Percentiles rank a stretch among this genome's conserved stretches.
phyloP scores from a whole-genome alignment of 163 green algal species.

The Volvox carteri region DNA sequence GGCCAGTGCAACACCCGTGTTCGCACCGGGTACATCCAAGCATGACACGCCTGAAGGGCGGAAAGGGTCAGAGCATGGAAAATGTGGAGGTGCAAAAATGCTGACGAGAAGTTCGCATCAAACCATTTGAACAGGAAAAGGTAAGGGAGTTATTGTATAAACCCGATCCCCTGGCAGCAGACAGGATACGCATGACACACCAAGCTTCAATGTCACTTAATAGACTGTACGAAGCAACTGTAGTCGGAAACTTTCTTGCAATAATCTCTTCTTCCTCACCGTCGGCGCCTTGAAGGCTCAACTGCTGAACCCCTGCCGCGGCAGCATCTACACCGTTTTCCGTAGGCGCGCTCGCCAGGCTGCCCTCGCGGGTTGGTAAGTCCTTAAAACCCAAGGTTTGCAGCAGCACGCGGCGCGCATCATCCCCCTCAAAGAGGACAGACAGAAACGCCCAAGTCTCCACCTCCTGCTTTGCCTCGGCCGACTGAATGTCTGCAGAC shows the following conservation, averaged over 20 bases:
- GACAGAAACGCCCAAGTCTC: conserved; percentile 96
- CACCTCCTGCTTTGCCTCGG: conserved; percentile 66
- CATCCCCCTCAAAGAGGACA: conserved; percentile 90
- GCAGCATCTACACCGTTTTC: conserved; percentile 50
- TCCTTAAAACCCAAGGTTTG: conserved; percentile 90
- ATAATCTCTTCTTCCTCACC: too few relatives aligned
- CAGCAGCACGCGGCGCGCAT: conserved; percentile 89
- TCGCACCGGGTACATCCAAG: conserved; percentile 25
- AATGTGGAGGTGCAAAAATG: too few relatives aligned
- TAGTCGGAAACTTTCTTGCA: too few relatives aligned
- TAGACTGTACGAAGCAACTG: too few relatives aligned
- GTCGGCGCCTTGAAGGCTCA: conserved; percentile 46
- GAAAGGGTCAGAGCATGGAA: background rate
- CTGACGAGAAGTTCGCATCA: too few relatives aligned
- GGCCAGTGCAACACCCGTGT: background rate
- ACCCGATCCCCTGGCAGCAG: too few relatives aligned
- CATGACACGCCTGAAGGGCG: conserved; percentile 44
- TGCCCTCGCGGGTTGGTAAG: conserved; percentile 59
- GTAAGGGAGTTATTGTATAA: too few relatives aligned
- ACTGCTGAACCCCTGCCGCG: conserved; percentile 57
- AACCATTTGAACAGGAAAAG: too few relatives aligned
- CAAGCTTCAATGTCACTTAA: too few relatives aligned
- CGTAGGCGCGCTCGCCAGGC: background rate
- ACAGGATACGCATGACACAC: too few relatives aligned
- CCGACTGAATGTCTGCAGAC: background rate